A percentile compares a stretch with the other conserved stretches of the same genome.
Conservation (phyloP, 2,329 filamentous ascomycete species). For the Ophiognomonia clavigignenti-juglandacearum region DNA sequence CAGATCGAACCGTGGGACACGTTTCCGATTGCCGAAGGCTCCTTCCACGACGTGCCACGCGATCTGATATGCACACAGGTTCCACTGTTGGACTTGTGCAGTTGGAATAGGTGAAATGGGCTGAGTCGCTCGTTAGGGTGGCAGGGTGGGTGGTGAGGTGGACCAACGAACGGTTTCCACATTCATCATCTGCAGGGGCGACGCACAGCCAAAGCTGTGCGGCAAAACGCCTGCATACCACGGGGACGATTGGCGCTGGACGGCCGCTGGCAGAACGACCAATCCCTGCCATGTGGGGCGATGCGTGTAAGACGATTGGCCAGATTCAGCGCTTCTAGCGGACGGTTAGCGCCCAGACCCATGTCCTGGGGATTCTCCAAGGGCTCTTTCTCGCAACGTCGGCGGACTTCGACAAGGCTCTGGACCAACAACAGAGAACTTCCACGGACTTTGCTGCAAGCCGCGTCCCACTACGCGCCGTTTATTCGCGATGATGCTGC, state of each 20-base stretch:
- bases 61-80: no score
- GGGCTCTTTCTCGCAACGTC: no score
- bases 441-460: background rate
- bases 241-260: constrained; percentile 12
- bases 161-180: no score
- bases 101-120: background rate
- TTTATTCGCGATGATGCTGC: constrained; percentile 1
- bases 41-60: background rate
- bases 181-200: constrained; percentile 11
- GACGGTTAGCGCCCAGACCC: constrained; percentile 1
- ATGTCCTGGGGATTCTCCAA: no score
- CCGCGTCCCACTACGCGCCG: constrained; percentile 12
- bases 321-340: background rate
- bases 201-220: constrained; percentile 1
- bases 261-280: constrained; percentile 6
- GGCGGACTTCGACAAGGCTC: no score
- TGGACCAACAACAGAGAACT: no score
- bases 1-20: background rate
- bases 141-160: no score
- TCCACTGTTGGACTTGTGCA: background rate
- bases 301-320: background rate
- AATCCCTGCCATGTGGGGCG: background rate
- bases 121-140: no score
- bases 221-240: constrained; percentile 2
- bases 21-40: background rate